Conservation (phyloP, 2,329 filamentous ascomycete species). For the Aspergillus floridensis region DNA sequence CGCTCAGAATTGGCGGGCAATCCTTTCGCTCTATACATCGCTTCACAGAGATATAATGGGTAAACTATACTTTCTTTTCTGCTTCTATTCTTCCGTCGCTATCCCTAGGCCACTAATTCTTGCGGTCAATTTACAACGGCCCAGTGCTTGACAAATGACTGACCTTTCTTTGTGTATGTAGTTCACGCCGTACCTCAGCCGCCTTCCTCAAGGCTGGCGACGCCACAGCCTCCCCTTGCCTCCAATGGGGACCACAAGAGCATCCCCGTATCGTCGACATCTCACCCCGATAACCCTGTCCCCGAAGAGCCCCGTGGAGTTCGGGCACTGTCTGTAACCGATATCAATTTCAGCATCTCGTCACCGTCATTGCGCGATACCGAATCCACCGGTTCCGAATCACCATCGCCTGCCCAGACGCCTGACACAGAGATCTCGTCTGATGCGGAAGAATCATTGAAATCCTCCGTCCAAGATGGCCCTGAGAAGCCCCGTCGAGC, state of each 20-base stretch:
- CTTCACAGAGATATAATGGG: slow-evolving; percentile 19
- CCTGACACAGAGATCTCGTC: slow-evolving; percentile 42
- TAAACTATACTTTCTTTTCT: slow-evolving; percentile 5
- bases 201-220: slow-evolving; percentile 26
- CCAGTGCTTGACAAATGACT: neutral
- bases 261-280: slow-evolving; percentile 41
- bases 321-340: slow-evolving; percentile 37
- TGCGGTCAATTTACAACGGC: neutral
- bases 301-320: slow-evolving; percentile 47
- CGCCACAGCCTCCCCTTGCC: slow-evolving; percentile 22
- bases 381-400: slow-evolving; percentile 37
- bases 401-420: slow-evolving; percentile 33
- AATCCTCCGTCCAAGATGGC: slow-evolving; percentile 16
- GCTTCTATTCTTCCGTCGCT: neutral
- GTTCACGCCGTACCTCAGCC: slow-evolving; percentile 32
- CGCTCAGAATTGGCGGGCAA: neutral
- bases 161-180: slow-evolving; percentile 6
- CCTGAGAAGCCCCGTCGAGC: slow-evolving; percentile 40
- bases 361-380: slow-evolving; percentile 31
- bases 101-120: neutral
- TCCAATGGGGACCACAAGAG: slow-evolving; percentile 27
- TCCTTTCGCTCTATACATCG: neutral
- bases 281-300: slow-evolving; percentile 48
- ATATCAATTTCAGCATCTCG: slow-evolving; percentile 30
- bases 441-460: slow-evolving; percentile 31